These are phyloP conservation scores for Hordeum pubiflorum DNA, from an alignment of 202 grass and related monocot species.

Conservation along the genomic window DNA sequence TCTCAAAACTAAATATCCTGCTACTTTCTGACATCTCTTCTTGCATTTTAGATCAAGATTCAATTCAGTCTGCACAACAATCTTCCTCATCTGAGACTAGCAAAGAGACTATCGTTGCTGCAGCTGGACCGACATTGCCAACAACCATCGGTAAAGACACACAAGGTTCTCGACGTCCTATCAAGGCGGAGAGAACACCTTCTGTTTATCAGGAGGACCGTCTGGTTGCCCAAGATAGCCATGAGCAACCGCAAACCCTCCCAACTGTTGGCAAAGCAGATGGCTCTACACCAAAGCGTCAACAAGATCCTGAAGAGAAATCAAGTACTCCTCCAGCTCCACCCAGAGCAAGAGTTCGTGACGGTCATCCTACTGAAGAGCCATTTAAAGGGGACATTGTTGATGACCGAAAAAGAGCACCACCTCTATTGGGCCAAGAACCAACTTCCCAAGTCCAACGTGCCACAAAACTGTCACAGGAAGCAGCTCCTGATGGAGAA, in stretches of 20 bases:
- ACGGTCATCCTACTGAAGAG: not conserved
- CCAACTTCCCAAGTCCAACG: slow-evolving; percentile 21
- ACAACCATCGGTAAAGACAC: not conserved
- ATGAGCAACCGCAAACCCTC: not conserved
- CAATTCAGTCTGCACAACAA: not conserved
- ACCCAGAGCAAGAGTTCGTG: not conserved
- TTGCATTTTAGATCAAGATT: slow-evolving; percentile 10
- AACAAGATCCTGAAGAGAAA: slow-evolving; percentile 19
- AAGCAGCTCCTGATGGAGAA: slow-evolving; percentile 20
- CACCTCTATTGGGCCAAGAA: not conserved
- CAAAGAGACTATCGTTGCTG: not conserved
- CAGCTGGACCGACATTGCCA: slow-evolving; percentile 19
- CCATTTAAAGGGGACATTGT: not conserved
- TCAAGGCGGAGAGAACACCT: slow-evolving; percentile 12
- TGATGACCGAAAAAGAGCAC: slow-evolving; percentile 19
- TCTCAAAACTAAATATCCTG: not conserved
- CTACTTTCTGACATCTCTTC: slow-evolving; percentile 3
- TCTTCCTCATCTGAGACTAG: not conserved
- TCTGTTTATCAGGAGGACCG: slow-evolving; percentile 23
- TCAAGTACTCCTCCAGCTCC: not conserved
- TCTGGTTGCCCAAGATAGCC: not conserved
- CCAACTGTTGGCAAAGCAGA: slow-evolving; percentile 14
- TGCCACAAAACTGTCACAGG: not conserved
- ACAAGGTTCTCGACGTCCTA: not conserved
- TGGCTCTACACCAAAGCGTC: slow-evolving; percentile 9